Evolutionary conservation across 2,329 filamentous ascomycete species (phyloP).

Genomic region (Ascocoryne sarcoides): DNA sequence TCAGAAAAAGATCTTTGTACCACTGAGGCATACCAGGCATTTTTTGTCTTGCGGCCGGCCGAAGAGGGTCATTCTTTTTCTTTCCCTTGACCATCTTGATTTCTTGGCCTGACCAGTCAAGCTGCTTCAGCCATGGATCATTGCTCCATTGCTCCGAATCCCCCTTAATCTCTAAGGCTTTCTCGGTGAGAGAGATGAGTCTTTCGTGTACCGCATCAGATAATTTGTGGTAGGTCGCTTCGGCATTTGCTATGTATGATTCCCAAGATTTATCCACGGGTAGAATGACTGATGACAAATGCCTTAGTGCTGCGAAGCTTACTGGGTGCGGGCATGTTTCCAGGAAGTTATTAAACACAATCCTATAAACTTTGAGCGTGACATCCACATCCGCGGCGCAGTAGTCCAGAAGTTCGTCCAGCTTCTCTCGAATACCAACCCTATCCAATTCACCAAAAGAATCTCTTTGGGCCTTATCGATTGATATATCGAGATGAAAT

Average conservation of each 20-base stretch:
- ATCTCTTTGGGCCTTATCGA: conserved; percentile 83
- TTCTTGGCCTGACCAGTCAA: conserved; percentile 94
- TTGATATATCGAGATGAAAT: conserved; percentile 84
- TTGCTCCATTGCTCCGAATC: conserved; percentile 59
- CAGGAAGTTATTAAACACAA: conserved; percentile 84
- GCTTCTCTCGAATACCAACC: conserved; percentile 55
- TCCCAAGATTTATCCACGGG: conserved; percentile 87
- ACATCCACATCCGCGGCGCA: conserved; percentile 90
- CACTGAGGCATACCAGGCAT: conserved; percentile 89
- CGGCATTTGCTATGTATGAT: conserved; percentile 72
- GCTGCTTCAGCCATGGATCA: conserved; percentile 86
- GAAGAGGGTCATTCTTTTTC: conserved; percentile 71
- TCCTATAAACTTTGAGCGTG: conserved; percentile 89
- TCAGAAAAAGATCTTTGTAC: conserved; percentile 86
- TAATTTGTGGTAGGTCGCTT: conserved; percentile 72
- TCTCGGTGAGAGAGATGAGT: conserved; percentile 63
- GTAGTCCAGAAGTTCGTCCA: conserved; percentile 83
- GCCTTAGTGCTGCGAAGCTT: conserved; percentile 87
- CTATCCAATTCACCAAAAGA: conserved; percentile 79
- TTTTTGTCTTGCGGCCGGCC: conserved; percentile 77
- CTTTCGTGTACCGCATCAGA: conserved; percentile 71
- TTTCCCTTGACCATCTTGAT: conserved; percentile 86
- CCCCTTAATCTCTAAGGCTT: conserved; percentile 66
- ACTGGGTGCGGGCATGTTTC: conserved; percentile 91
- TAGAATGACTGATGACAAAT: conserved; percentile 87